Evolutionary conservation across 2,329 filamentous ascomycete species (phyloP).

Genomic region (Colletotrichum gigasporum): DNA sequence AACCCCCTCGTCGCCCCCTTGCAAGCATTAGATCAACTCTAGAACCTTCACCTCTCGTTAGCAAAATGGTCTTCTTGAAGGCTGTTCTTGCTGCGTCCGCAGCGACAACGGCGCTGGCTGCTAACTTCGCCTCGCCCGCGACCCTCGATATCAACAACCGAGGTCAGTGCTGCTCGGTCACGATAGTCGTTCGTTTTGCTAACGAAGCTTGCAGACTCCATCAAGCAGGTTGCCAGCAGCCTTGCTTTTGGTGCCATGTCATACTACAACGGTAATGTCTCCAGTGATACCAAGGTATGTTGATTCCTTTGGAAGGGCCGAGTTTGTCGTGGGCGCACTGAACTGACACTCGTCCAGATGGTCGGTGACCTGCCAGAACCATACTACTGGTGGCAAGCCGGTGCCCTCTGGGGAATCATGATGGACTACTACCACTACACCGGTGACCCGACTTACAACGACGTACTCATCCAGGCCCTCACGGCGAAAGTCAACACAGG

Average conservation of each 20-base stretch:
- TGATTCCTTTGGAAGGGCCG: no score
- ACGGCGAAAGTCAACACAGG: slow-evolving; percentile 65
- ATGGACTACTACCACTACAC: slow-evolving; percentile 77
- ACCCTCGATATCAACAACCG: slow-evolving; percentile 49
- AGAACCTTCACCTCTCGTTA: background rate
- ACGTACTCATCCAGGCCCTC: slow-evolving; percentile 66
- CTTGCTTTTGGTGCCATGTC: slow-evolving; percentile 69
- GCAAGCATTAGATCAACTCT: background rate
- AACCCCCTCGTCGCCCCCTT: background rate
- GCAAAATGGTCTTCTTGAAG: slow-evolving; percentile 16
- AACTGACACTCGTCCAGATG: slow-evolving; percentile 44
- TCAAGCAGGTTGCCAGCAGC: slow-evolving; percentile 68
- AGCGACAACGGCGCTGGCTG: slow-evolving; percentile 38
- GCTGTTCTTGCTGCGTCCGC: slow-evolving; percentile 26
- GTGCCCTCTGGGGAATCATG: slow-evolving; percentile 73
- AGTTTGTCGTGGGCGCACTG: background rate
- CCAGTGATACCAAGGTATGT: slow-evolving; percentile 56
- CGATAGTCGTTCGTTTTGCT: slow-evolving; percentile 12
- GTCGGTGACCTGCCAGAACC: slow-evolving; percentile 72
- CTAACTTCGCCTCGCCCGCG: slow-evolving; percentile 43
- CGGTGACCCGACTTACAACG: slow-evolving; percentile 69
- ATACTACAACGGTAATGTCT: slow-evolving; percentile 71
- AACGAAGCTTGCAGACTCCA: slow-evolving; percentile 57
- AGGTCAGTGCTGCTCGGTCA: slow-evolving; percentile 38
- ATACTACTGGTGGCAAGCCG: slow-evolving; percentile 76